These are phyloP conservation scores for Claviceps spartinae DNA, from an alignment of 2,329 filamentous ascomycete genomes.

Conservation along the genomic window DNA sequence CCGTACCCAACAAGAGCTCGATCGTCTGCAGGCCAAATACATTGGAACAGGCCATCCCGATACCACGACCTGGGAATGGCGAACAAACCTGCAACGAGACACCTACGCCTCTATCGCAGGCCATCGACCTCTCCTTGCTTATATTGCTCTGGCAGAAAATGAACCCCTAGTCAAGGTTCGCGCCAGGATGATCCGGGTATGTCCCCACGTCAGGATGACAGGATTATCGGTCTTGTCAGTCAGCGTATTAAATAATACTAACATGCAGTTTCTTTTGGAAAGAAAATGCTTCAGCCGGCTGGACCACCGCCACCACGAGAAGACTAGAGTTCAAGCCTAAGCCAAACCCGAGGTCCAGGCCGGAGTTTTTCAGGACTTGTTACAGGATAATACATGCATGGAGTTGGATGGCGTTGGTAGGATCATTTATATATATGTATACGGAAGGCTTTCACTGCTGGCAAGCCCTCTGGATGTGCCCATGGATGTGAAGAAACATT, in stretches of 20 bases:
- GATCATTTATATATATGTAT: not conserved
- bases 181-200: constrained; percentile 62
- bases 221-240: too few relatives aligned
- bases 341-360: not conserved
- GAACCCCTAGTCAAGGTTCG: constrained; percentile 71
- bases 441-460: not conserved
- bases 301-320: constrained; percentile 45
- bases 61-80: constrained; percentile 96
- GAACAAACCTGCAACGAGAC: constrained; percentile 88
- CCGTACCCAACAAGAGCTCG: constrained; percentile 92
- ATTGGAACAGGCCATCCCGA: constrained; percentile 93
- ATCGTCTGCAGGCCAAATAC: constrained; percentile 90
- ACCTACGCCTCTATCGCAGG: constrained; percentile 81
- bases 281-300: constrained; percentile 56
- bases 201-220: constrained; percentile 9
- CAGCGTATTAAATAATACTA: not conserved
- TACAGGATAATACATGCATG: not conserved
- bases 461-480: not conserved
- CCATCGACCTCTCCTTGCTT: constrained; percentile 75
- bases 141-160: constrained; percentile 81
- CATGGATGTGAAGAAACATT: not conserved
- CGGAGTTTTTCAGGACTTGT: not conserved
- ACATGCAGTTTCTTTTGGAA: not conserved
- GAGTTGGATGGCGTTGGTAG: not conserved
- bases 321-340: constrained; percentile 19